Evolutionary conservation across 2,329 filamentous ascomycete genomes (phyloP), one percentile per base, ranked within the genome.

Genomic region (Epichloe scottii): DNA sequence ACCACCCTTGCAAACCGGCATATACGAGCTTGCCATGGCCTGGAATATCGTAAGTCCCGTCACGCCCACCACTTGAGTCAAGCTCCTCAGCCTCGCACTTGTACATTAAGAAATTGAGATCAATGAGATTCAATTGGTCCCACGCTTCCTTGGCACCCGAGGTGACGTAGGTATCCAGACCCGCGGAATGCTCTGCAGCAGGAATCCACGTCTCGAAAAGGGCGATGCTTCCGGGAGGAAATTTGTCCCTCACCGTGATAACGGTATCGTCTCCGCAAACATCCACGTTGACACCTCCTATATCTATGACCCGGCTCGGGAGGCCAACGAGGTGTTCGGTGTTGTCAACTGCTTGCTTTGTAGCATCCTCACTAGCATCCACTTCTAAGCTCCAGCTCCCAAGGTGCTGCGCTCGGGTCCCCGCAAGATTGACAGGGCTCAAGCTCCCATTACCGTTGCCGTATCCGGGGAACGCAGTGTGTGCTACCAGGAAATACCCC

Each of bases 1-100:
- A 95, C 91, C 93, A 98, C 38, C 94, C 94, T 66, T 98, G 93
- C n/a, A 98, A 76, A 54, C 93, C 93, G 54, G 91, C 91, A 66
- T 97, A 98, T 2, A 96, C 87, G 41, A 96, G 77, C 53, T 85
- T 82, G 2, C 90, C 91, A 62, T 89, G 75, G 1, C 84, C 83
- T 1, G 93, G 93, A 56, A 98, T 85, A 49, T 83, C 79, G 68
- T 97, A 98, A 8, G 84, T 83, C n/a, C 93, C 91, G 63, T 96
- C 88, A 53, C 79, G 77, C 4, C 89, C 88, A 48, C 77, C 78
- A 56, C 86, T 95, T 6, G 79, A 81, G 58, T 93, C 89, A 46
- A 81, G 79, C 67, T 82, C 94, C 66, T 98, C 93, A 3, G 89
- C 81, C 54, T 97, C 90, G 57, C 88, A 95, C 53, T 89, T 82